Base-by-base conservation (phyloP, 805 yeast genomes). In the Candida ovalis region DNA sequence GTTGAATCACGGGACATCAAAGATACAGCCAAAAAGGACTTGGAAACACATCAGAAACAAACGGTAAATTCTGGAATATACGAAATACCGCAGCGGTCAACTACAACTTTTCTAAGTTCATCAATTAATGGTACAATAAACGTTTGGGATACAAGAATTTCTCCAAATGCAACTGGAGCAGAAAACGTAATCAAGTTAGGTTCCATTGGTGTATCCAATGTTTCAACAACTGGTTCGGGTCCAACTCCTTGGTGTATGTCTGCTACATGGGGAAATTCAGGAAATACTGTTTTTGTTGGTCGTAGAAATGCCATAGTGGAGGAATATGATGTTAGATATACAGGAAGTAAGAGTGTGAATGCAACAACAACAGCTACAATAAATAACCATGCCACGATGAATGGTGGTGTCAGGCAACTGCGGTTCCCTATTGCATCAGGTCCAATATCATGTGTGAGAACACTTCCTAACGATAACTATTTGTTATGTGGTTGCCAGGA, bases 221-320 rank as follows among this genome's bases (percentile, higher is more conserved):
- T n/a, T 12, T 35, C 38, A 7, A 23, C 41, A 7, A 39, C 76
- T 9, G 80, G 80, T 1, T 77, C 85, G 0, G 96, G 97, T 0
- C 77, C 85, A 0, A 96, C 98, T 0, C 98, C 98, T 0, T 94
- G 98, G 98, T 86, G 96, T 65, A 82, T 86, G 77, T 78, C 88
- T 7, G 80, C 96, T 0, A 80, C 87, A 47, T 92, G 98, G 97
- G 84, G 96, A 8, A 72, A 73, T 44, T 84, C 85, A 58, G 99
- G 99, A 10, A 83, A 87, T 48, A 74, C 70, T 38, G 74, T 90
- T 4, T 92, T 75, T 60, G 89, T 83, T 3, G 99, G 98, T 0
- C 77, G 99, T 53, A 78, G 99, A 65, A 94, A 92, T 63, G 85
- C 94, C 40, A 74, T 84, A 1, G 89, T 92, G 4, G 97, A 92